Percentiles rank a stretch among this genome's conserved stretches.
Conservation (phyloP, 768 basidiomycete species). For the Russula vinacea region DNA sequence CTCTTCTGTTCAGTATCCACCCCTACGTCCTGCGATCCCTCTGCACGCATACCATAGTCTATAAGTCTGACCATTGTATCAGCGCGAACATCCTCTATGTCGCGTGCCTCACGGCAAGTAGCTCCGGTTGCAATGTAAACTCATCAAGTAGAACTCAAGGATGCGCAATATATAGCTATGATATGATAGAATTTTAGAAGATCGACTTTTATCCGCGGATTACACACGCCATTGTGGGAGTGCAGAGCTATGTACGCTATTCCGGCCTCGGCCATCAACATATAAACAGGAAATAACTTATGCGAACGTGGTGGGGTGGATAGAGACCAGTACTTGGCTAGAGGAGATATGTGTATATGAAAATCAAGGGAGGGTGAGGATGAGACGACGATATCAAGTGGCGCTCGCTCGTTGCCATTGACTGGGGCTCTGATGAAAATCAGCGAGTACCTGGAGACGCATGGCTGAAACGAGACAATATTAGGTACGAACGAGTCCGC, state of each 20-base stretch:
- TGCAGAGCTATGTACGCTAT: constrained; percentile 19
- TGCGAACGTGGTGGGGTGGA: constrained; percentile 11
- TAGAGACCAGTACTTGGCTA: background rate
- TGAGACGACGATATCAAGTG: background rate
- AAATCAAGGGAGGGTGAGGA: background rate
- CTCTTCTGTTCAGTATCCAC: constrained; percentile 13
- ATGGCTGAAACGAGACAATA: constrained; percentile 16
- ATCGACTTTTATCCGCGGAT: constrained; percentile 4
- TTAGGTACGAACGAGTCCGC: background rate
- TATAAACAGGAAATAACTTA: constrained; percentile 33
- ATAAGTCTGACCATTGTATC: constrained; percentile 23
- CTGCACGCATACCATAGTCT: constrained; percentile 28
- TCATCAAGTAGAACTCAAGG: constrained; percentile 26
- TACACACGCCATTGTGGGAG: constrained; percentile 8
- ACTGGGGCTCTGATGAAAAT: constrained; percentile 20
- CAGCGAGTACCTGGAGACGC: constrained; percentile 24
- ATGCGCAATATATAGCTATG: constrained; percentile 18
- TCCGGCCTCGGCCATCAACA: constrained; percentile 3
- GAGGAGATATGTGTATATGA: background rate
- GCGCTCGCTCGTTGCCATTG: constrained; percentile 8
- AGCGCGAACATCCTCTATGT: constrained; percentile 8
- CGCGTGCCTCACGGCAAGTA: constrained; percentile 12
- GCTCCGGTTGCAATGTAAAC: constrained; percentile 27
- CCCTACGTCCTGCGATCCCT: constrained; percentile 19
- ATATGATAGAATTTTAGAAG: background rate